Evolutionary conservation across 192 early-diverging fungal species (phyloP), one percentile per base, ranked within the genome.

Genomic region (Podochytrium sp.): DNA sequence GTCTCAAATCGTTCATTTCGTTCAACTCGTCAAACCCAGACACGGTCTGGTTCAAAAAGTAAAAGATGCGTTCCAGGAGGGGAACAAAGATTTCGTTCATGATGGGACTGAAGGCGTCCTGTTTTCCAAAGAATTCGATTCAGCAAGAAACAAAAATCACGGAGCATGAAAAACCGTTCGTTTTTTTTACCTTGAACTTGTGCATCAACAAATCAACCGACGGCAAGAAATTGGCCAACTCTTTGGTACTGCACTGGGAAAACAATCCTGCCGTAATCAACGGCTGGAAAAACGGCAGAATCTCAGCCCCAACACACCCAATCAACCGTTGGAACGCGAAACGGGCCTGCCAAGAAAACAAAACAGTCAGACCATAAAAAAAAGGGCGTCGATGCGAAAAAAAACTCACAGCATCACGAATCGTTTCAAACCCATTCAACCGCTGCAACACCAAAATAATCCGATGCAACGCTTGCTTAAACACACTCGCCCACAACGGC

Each of bases 11-110:
- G 10, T 88, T 78, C 66, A 93, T 81, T 42, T 91, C 81, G 60
- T 95, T 69, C 0, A 87, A 83, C 76, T 97, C 95, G 73, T 98
- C 96, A 0, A 94, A 95, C 5, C 96, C 96, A 25, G 88, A 79
- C 1, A 94, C 87, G 1, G 90, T 84, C 77, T 93, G 91, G 74
- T 94, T 92, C 42, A 97, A 83, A 65, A 94, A 94, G 41, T 83
- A 84, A 72, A 94, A 95, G 32, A 96, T 92, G 52, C 91, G 90
- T 63, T 91, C 90, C 2, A 94, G 82, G 27, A 97, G 80, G 1
- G 95, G 94, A 32, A 89, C 79, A 58, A 95, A 77, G 34, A 97
- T 78, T 66, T 93, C 90, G 79, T 92, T 85, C 74, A 94, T 67
- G 52, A 91, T 87, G 30, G 86, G 83, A 61, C 84, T 79, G 57